Evolutionary conservation across 2,329 filamentous ascomycete genomes (phyloP), one percentile per base, ranked within the genome.

Genomic region (Venturia effusa): DNA sequence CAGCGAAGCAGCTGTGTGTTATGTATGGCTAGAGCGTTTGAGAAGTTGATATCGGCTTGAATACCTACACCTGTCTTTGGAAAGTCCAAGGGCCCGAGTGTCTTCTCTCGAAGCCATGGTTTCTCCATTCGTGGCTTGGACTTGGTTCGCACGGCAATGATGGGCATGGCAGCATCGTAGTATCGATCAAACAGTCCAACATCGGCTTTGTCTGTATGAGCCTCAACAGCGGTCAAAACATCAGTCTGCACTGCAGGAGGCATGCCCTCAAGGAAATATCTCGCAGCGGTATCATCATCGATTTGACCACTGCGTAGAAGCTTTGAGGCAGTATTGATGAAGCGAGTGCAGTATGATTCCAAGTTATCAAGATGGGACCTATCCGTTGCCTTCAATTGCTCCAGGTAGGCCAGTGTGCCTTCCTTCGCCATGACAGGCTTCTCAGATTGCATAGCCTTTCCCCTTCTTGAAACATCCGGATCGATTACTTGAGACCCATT

Each of bases 41-140:
- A 88, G 72, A 96, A 96, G 74, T 96, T 96, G 79, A 97, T 90
- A 71, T 96, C 91, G 72, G 90, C 94, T 72, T 92, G 89, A 17
- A 93, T 89, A n/a, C 91, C 91, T 34, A 88, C 83, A 4, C 87
- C 87, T 10, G 79, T 78, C 70, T 90, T 90, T 6, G 89, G 89
- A 65, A 93, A 93, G 72, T 94, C 90, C 1, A 95, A 82, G 13
- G 78, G 78, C 0, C 79, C 79, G 13, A 74, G 71, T 24, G 73
- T 73, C 64, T 78, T 79, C 66, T 81, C 79, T 24, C 79, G 75
- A 1, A 72, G 70, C 79, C 79, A 81, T 10, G 27, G 48, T 57
- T 57, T 63, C 32, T 63, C 45, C 19, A 17, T 41, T 48, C 51
- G 27, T 30, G 19, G 6, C 34, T 43, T 55, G 6, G 61, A 22